Conservation (phyloP, 2,329 filamentous ascomycete species). For the Aureobasidium sp. region DNA sequence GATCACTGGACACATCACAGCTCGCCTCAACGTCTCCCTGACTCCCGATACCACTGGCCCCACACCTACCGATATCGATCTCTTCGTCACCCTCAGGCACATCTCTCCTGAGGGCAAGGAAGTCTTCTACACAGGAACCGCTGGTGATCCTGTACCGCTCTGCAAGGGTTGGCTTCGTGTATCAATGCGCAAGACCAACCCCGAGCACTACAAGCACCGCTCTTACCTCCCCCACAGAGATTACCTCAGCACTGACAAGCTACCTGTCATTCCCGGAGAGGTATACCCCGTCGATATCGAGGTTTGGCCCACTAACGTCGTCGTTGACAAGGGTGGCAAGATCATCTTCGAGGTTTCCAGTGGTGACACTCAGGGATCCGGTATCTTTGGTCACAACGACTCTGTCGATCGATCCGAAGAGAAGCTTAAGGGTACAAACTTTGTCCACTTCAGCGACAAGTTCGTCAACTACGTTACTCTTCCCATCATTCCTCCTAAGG, state of each 20-base stretch:
- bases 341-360: conserved; percentile 48
- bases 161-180: conserved; percentile 57
- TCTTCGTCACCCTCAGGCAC: conserved; percentile 55
- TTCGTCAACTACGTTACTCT: conserved; percentile 45
- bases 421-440: conserved; percentile 41
- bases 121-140: conserved; percentile 57
- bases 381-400: conserved; percentile 47
- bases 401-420: conserved; percentile 37
- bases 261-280: conserved; percentile 45
- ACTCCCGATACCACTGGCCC: conserved; percentile 30
- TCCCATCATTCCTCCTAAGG: conserved; percentile 42
- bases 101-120: conserved; percentile 47
- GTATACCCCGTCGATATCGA: conserved; percentile 55
- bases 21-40: conserved; percentile 54
- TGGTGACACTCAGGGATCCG: conserved; percentile 52
- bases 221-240: conserved; percentile 50
- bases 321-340: conserved; percentile 43
- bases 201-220: conserved; percentile 43
- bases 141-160: conserved; percentile 54
- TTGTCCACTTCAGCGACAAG: conserved; percentile 44
- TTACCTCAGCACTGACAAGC: conserved; percentile 49
- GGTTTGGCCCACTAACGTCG: conserved; percentile 56
- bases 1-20: conserved; percentile 57
- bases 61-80: conserved; percentile 49
- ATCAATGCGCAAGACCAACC: conserved; percentile 47